A percentile compares a stretch with the other conserved stretches of the same genome.
These are phyloP conservation scores for Paragyromitra xinjiangensis DNA, from an alignment of 495 filamentous ascomycete species.

Conservation along the genomic window DNA sequence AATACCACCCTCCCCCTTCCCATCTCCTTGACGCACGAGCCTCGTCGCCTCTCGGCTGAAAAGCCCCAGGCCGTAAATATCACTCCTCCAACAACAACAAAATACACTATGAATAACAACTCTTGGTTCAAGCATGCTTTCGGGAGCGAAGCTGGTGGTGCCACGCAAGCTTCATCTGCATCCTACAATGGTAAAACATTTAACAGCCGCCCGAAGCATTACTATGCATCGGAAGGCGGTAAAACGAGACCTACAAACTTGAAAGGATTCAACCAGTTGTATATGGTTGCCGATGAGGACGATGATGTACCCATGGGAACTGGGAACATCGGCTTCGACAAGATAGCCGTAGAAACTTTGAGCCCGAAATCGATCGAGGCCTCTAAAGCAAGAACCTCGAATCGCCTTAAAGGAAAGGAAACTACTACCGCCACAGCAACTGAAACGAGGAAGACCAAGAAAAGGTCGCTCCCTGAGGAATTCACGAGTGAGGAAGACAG, in stretches of 20 bases:
- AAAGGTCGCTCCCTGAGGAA: conserved; percentile 32
- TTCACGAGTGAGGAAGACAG: conserved; percentile 18
- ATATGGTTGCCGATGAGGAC: conserved; percentile 12
- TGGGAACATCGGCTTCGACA: conserved; percentile 21
- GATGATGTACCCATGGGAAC: background rate
- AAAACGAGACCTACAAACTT: conserved; percentile 19
- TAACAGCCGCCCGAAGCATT: conserved; percentile 38
- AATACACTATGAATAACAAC: conserved; percentile 44
- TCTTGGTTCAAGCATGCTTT: conserved; percentile 42
- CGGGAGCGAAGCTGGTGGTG: conserved; percentile 30
- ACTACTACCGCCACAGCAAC: background rate
- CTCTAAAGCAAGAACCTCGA: background rate
- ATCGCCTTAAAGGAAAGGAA: background rate
- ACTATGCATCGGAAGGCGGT: conserved; percentile 1
- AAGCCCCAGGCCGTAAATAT: conserved; percentile 1
- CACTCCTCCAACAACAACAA: conserved; percentile 23
- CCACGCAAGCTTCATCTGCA: conserved; percentile 35
- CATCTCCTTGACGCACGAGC: conserved; percentile 13
- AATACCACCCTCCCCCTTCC: conserved; percentile 30
- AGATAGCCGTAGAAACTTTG: background rate
- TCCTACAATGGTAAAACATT: conserved; percentile 41
- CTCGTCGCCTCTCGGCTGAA: conserved; percentile 10
- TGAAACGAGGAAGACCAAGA: background rate
- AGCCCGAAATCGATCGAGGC: background rate
- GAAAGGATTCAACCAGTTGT: conserved; percentile 23